phyloP scores from a whole-genome alignment of 257 asterid species.

The Ajuga chamaepitys region DNA sequence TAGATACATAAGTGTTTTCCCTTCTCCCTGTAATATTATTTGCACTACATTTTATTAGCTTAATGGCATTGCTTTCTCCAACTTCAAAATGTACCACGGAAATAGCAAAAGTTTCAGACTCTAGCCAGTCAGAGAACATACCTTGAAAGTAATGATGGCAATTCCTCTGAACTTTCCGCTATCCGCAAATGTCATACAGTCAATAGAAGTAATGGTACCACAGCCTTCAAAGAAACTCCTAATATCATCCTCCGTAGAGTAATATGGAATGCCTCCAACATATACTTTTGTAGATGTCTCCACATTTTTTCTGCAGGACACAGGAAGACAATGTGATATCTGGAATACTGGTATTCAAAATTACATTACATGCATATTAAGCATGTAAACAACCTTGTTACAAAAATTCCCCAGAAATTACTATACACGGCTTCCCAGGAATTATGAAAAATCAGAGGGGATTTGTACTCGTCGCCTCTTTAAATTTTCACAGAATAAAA shows the following conservation, averaged over 20 bases:
- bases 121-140: slow-evolving; percentile 22
- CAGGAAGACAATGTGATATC: background rate
- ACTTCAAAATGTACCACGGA: background rate
- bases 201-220: slow-evolving; percentile 76
- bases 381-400: background rate
- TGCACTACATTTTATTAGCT: background rate
- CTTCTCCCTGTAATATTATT: background rate
- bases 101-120: background rate
- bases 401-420: background rate
- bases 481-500: background rate
- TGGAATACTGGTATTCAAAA: background rate
- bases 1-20: no score
- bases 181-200: slow-evolving; percentile 85
- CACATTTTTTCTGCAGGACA: slow-evolving; percentile 31
- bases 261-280: slow-evolving; percentile 97
- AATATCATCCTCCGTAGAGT: slow-evolving; percentile 92
- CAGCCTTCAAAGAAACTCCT: slow-evolving; percentile 87
- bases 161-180: slow-evolving; percentile 97
- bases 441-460: background rate
- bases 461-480: background rate
- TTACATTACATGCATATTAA: background rate
- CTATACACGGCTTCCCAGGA: background rate
- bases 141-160: slow-evolving; percentile 87
- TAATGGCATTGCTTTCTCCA: background rate
- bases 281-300: slow-evolving; percentile 56